Base-by-base conservation (phyloP, 805 yeast genomes). In the Candida endomychidarum region DNA sequence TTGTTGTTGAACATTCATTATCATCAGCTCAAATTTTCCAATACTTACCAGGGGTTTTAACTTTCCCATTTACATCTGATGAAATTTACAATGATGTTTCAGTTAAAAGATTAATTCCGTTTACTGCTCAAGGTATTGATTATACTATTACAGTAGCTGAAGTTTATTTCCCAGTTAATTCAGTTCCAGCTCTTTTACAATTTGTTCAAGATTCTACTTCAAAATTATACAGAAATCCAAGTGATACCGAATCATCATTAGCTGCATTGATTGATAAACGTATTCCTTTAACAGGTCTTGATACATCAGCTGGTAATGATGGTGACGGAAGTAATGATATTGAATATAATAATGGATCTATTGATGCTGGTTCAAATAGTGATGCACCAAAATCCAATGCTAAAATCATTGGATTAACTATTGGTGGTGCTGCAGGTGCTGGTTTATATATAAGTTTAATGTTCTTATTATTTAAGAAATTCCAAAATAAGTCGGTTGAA, bases 111-210 rank as follows among this genome's bases (percentile, higher is more conserved):
- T 72, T 91, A 51, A 80, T 83, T 45, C 98, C 98, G 26, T 85
- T 80, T 56, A 72, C 81, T 12, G 75, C 86, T 2, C 42, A 48
- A 10, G 72, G 66, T 21, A 54, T 67, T 41, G 48, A 61, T 32
- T 91, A 87, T 60, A 75, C 88, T 45, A 86, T 86, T 40, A 85
- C 97, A 0, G 86, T 90, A 45, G 98, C 97, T 5, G 84, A 84
- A 58, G 83, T 87, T 40, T 88, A 85, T 58, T 83, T 88, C 66
- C 96, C 96, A 16, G 58, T 64, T 8, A 58, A 61, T 9, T 62
- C 73, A 21, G 73, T 86, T 12, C 51, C 58, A 1, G 57, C 65
- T 0, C 68, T 91, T 47, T 76, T 77, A 43, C 61, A 61, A 12
- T 60, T 70, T 26, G 60, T 91, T 30, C 62, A 67, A 37, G 63